Percentiles rank a stretch among this genome's conserved stretches.
These are phyloP conservation scores for Polygonum maritimum DNA, from an alignment of 148 eudicot species.

Conservation along the genomic window DNA sequence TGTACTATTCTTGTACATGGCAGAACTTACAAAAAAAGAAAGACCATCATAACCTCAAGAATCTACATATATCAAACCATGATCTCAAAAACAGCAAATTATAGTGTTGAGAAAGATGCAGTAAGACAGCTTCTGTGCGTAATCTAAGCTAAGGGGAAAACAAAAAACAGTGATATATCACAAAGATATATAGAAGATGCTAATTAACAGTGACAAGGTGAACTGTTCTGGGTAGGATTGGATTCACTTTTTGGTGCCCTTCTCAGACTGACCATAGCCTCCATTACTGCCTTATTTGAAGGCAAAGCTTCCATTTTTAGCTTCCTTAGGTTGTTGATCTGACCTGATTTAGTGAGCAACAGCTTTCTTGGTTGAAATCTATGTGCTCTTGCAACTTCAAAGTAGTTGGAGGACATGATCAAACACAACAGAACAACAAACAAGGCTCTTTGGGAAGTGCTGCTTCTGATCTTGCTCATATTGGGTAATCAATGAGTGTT, in stretches of 20 bases:
- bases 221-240: not conserved
- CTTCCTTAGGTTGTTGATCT: not conserved
- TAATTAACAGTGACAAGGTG: not conserved
- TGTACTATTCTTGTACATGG: not conserved
- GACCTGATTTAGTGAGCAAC: not conserved
- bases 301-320: not conserved
- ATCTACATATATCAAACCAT: not conserved
- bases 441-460: not conserved
- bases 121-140: too few relatives aligned
- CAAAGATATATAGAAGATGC: too few relatives aligned
- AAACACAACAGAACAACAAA: not conserved
- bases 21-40: too few relatives aligned
- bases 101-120: not conserved
- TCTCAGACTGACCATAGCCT: not conserved
- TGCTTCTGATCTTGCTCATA: not conserved
- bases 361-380: not conserved
- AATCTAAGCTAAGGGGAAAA: not conserved
- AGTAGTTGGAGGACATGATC: not conserved
- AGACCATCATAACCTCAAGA: not conserved
- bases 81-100: not conserved
- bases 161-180: too few relatives aligned
- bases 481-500: not conserved
- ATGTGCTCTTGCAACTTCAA: not conserved
- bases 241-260: constrained; percentile 3
- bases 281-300: not conserved